Evolutionary conservation across 2,329 filamentous ascomycete species (phyloP).

Genomic region (Diaporthe ampelina): DNA sequence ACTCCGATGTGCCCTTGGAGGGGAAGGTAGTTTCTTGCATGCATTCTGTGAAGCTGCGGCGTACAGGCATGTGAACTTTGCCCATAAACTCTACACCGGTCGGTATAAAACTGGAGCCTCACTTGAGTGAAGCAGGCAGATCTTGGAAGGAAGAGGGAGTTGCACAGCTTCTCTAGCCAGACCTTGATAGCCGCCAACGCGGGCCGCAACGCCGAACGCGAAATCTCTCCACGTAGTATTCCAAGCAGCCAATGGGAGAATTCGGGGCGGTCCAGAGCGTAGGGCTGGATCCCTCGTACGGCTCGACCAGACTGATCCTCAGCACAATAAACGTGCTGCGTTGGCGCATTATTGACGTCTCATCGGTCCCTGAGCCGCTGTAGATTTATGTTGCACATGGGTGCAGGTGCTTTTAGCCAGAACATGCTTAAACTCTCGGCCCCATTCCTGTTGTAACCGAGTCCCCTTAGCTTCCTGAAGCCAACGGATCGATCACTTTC

Average conservation of each 20-base stretch:
- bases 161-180: conserved; percentile 20
- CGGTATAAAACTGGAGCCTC: conserved; percentile 19
- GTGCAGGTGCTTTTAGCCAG: conserved; percentile 24
- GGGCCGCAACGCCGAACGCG: conserved; percentile 35
- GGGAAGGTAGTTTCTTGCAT: conserved; percentile 16
- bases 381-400: conserved; percentile 25
- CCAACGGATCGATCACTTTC: conserved; percentile 31
- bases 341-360: conserved; percentile 26
- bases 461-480: conserved; percentile 19
- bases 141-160: conserved; percentile 27
- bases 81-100: conserved; percentile 20
- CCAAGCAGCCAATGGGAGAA: conserved; percentile 19
- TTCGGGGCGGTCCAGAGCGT: background rate
- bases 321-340: conserved; percentile 21
- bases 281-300: conserved; percentile 25
- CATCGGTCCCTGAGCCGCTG: conserved; percentile 34
- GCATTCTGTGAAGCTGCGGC: conserved; percentile 4
- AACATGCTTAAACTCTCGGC: conserved; percentile 30
- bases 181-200: conserved; percentile 20
- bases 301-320: conserved; percentile 14
- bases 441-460: conserved; percentile 18
- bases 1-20: background rate
- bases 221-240: conserved; percentile 4
- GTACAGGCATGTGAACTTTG: conserved; percentile 19
- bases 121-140: background rate